A percentile compares a stretch with the other conserved stretches of the same genome.
These are phyloP conservation scores for Salvia sclarea DNA, from an alignment of 305 asterid species.

Conservation along the genomic window DNA sequence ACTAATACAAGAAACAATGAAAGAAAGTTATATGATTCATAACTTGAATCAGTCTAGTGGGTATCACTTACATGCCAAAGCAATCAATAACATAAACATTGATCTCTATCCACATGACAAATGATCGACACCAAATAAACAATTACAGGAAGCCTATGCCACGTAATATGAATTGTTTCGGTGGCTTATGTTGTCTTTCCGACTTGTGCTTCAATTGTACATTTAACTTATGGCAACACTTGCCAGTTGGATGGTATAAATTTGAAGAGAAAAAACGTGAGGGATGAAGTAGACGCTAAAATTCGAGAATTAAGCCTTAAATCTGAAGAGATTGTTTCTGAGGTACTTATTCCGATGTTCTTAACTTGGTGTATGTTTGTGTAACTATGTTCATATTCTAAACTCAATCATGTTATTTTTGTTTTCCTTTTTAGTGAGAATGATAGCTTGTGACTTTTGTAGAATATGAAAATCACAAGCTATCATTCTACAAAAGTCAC, in stretches of 20 bases:
- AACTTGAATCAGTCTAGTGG: neutral
- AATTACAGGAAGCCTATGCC: constrained; percentile 14
- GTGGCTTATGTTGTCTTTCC: constrained; percentile 10
- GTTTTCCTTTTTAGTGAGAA: too few relatives aligned
- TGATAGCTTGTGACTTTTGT: too few relatives aligned
- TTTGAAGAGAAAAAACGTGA: constrained; percentile 44
- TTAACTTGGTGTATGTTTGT: too few relatives aligned
- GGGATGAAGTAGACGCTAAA: constrained; percentile 62
- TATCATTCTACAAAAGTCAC: too few relatives aligned
- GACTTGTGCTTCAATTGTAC: constrained; percentile 3
- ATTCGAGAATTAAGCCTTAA: constrained; percentile 48
- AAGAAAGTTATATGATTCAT: neutral
- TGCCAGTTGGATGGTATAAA: constrained; percentile 55
- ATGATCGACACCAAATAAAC: constrained; percentile 7
- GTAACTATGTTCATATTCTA: too few relatives aligned
- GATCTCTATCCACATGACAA: too few relatives aligned
- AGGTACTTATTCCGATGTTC: constrained; percentile 45
- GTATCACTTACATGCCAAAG: neutral
- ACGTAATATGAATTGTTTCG: constrained; percentile 1
- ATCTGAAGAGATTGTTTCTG: constrained; percentile 59
- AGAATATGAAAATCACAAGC: too few relatives aligned
- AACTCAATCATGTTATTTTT: too few relatives aligned
- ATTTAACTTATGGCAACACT: constrained; percentile 14
- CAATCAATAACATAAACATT: neutral
- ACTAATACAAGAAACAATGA: neutral